Evolutionary conservation across 2,329 filamentous ascomycete genomes (phyloP).

Genomic region (Cordyceps militaris): DNA sequence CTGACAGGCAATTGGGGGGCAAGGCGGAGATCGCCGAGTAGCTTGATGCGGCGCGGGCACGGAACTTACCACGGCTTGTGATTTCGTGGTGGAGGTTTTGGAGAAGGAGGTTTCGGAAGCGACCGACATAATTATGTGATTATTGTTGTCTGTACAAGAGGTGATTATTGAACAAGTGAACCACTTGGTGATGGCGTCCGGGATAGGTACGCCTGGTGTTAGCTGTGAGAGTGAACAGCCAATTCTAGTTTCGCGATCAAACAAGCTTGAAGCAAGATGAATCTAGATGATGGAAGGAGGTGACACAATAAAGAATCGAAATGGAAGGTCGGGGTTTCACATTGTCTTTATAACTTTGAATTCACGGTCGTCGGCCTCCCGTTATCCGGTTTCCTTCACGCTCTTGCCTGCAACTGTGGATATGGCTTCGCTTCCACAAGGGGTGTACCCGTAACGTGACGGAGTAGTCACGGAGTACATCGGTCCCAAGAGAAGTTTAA

Average conservation of each 20-base stretch:
- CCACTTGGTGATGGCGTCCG: neutral
- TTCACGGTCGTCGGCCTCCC: neutral
- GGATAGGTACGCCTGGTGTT: neutral
- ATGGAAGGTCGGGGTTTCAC: neutral
- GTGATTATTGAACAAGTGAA: neutral
- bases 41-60: neutral
- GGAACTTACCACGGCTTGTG: conserved; percentile 7
- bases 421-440: no score
- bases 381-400: neutral
- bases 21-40: neutral
- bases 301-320: neutral
- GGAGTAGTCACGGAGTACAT: no score
- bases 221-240: neutral
- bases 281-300: neutral
- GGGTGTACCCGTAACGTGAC: neutral
- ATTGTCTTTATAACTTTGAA: conserved; percentile 2
- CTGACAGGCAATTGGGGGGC: neutral
- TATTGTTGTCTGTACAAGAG: neutral
- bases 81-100: neutral
- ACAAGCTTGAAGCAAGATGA: neutral
- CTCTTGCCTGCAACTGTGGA: neutral
- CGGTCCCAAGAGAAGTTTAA: neutral
- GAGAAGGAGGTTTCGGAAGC: neutral
- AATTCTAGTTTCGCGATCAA: neutral
- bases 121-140: neutral